Evolutionary conservation across 192 early-diverging fungal species (phyloP).

Genomic region (Paraglomus brasilianum): DNA sequence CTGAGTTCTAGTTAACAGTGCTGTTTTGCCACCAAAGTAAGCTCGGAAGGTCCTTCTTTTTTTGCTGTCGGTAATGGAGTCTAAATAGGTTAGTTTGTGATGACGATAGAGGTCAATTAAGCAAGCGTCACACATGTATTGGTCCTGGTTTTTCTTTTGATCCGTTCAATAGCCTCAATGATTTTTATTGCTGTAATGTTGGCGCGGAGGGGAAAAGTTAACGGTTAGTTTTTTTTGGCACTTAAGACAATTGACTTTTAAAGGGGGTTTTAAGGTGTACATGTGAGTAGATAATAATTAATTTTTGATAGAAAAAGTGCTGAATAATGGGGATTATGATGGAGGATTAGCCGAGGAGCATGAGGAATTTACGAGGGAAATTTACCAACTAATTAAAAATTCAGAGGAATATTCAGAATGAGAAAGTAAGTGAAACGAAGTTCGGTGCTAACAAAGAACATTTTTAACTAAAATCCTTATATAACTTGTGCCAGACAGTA

Average conservation of each 20-base stretch:
- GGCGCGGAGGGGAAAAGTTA: background rate
- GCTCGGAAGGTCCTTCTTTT: background rate
- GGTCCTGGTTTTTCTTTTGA: background rate
- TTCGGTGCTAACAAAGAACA: too few species aligned
- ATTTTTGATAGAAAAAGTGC: too few species aligned
- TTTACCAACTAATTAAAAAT: background rate
- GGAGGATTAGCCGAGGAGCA: slow-evolving; percentile 9
- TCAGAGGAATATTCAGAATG: too few species aligned
- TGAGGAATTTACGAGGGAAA: slow-evolving; percentile 5
- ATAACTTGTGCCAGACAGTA: too few species aligned
- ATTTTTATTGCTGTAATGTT: slow-evolving; percentile 12
- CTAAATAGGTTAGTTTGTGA: background rate
- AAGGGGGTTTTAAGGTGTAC: too few species aligned
- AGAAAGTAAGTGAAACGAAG: too few species aligned
- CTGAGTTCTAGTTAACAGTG: too few species aligned
- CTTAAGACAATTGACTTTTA: background rate
- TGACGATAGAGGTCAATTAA: background rate
- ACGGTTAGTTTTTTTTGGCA: slow-evolving; percentile 4
- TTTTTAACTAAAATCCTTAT: too few species aligned
- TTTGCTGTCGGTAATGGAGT: background rate
- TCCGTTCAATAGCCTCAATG: slow-evolving; percentile 2
- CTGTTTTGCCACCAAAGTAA: background rate
- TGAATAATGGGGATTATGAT: too few species aligned
- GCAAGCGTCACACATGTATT: slow-evolving; percentile 11
- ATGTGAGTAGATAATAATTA: too few species aligned